Conservation (phyloP, 2,329 filamentous ascomycete genomes). For the Arthrobotrys entomopaga region DNA sequence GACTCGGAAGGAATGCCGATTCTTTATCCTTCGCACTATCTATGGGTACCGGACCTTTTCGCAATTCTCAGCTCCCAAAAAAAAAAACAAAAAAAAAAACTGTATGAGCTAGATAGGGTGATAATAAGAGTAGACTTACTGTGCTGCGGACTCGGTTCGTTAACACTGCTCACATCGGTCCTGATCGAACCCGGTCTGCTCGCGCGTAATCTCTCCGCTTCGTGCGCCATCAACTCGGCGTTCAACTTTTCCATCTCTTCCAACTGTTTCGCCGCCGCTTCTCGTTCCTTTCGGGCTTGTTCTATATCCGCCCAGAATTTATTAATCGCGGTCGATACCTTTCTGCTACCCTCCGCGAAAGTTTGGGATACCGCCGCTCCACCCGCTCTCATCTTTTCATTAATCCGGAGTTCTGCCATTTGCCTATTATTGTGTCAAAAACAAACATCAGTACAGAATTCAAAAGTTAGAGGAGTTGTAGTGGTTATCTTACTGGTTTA, state of each 20-base stretch:
- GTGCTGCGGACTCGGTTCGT: conserved; percentile 48
- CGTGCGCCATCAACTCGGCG: conserved; percentile 64
- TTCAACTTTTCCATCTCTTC: conserved; percentile 69
- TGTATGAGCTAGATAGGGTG: no score
- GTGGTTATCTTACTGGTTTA: conserved; percentile 70
- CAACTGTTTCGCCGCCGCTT: conserved; percentile 73
- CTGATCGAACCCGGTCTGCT: conserved; percentile 54
- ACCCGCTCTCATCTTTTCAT: conserved; percentile 85
- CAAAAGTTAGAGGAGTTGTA: conserved; percentile 6
- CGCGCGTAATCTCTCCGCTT: conserved; percentile 62
- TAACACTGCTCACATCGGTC: conserved; percentile 46
- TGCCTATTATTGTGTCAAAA: conserved; percentile 65
- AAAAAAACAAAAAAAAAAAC: background rate
- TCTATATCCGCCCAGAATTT: conserved; percentile 93
- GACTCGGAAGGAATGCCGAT: conserved; percentile 54
- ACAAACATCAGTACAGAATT: background rate
- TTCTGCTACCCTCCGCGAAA: conserved; percentile 85
- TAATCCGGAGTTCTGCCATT: conserved; percentile 90
- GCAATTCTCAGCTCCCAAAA: background rate
- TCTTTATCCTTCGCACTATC: conserved; percentile 31
- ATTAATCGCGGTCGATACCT: conserved; percentile 86
- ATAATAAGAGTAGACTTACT: conserved; percentile 26
- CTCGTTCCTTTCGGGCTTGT: conserved; percentile 69
- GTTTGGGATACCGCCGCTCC: conserved; percentile 88
- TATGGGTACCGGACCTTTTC: conserved; percentile 29